A percentile compares a stretch with the other conserved stretches of the same genome.
These are phyloP conservation scores for Salix arbutifolia DNA, from an alignment of 345 rosid genomes.

Conservation along the genomic window DNA sequence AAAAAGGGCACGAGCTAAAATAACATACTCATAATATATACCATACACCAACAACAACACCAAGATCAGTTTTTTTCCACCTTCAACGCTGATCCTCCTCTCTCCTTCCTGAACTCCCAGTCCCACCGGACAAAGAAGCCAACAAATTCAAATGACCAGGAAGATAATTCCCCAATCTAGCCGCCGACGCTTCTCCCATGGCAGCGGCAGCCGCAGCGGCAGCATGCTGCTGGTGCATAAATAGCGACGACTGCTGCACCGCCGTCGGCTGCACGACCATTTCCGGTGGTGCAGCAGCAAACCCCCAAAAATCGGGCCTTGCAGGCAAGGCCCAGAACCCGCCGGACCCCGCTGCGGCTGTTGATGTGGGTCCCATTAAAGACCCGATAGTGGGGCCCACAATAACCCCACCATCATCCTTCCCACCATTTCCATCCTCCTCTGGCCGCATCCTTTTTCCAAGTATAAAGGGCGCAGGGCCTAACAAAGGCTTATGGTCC, in stretches of 20 bases:
- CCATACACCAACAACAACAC: conserved; percentile 18
- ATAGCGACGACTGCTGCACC: conserved; percentile 42
- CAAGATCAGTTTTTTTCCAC: background rate
- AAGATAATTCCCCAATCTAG: conserved; percentile 31
- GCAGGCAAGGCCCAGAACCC: conserved; percentile 92
- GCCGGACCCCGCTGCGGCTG: conserved; percentile 22
- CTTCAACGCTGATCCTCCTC: conserved; percentile 28
- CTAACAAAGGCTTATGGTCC: conserved; percentile 72
- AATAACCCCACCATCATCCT: conserved; percentile 16
- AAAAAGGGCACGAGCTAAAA: conserved; percentile 20
- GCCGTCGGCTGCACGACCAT: conserved; percentile 54
- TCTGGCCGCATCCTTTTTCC: conserved; percentile 65
- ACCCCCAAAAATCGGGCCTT: conserved; percentile 86
- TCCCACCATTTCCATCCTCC: conserved; percentile 7
- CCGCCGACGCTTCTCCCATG: conserved; percentile 79
- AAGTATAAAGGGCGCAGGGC: conserved; percentile 74
- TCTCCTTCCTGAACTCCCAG: conserved; percentile 29
- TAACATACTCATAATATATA: conserved; percentile 18
- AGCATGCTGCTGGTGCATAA: conserved; percentile 67
- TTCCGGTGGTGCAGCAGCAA: conserved; percentile 58
- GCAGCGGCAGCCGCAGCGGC: conserved; percentile 24
- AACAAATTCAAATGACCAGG: conserved; percentile 33
- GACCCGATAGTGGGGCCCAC: conserved; percentile 10
- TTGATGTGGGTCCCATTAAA: background rate
- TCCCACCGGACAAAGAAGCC: conserved; percentile 30